Evolutionary conservation across 2,329 filamentous ascomycete genomes (phyloP).

Genomic region (Arthrobotrys sinensis): DNA sequence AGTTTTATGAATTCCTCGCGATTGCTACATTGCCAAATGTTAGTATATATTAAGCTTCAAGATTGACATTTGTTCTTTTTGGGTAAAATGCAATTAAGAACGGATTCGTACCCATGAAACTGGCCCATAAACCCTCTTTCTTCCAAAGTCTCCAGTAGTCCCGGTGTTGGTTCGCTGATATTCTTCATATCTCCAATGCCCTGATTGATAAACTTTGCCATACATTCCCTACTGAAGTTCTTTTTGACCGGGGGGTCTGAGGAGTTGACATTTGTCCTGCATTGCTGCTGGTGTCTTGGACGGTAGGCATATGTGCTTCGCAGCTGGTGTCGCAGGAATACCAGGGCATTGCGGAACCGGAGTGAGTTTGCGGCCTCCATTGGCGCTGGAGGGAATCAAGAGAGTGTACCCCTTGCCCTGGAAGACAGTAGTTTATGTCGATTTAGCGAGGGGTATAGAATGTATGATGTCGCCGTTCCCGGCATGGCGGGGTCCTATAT

Average conservation of each 20-base stretch:
- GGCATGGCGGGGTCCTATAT: conserved; percentile 12
- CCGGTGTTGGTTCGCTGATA: conserved; percentile 22
- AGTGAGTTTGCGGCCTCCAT: conserved; percentile 47
- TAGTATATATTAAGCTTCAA: background rate
- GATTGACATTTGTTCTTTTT: background rate
- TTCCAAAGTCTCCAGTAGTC: conserved; percentile 25
- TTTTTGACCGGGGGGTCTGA: conserved; percentile 37
- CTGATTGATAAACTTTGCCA: conserved; percentile 57
- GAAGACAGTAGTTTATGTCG: background rate
- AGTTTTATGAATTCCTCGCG: conserved; percentile 36
- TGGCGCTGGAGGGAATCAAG: background rate
- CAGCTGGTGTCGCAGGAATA: conserved; percentile 58
- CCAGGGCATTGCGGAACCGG: conserved; percentile 55
- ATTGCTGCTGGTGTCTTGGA: conserved; percentile 38
- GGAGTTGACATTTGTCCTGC: conserved; percentile 48
- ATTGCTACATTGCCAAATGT: conserved; percentile 14
- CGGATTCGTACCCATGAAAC: conserved; percentile 45
- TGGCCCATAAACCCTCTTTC: conserved; percentile 48
- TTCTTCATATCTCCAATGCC: conserved; percentile 51
- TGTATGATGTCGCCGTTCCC: background rate
- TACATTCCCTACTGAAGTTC: conserved; percentile 32
- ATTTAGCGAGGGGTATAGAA: background rate
- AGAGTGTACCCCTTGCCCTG: background rate
- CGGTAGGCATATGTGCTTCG: conserved; percentile 36
- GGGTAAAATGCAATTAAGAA: background rate